Evolutionary conservation across 163 green algal species (phyloP), one percentile per base, ranked within the genome.

Genomic region (Coccomyxa subellipsoidea): DNA sequence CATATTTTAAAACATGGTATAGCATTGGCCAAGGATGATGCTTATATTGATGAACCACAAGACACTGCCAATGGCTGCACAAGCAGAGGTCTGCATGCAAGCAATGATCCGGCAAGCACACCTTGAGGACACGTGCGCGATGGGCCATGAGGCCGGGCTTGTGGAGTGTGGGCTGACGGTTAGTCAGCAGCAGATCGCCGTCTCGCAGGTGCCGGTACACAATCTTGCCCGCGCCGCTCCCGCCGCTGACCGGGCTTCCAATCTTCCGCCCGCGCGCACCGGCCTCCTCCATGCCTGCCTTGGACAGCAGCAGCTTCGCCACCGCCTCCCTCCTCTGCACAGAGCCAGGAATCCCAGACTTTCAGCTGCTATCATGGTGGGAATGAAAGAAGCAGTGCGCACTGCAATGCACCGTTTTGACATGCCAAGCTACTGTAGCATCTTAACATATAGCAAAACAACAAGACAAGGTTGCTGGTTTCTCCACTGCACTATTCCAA

Each of bases 61-160:
- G n/a, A n/a, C n/a, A n/a, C n/a, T n/a, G n/a, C n/a, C n/a, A n/a
- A n/a, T n/a, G n/a, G n/a, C n/a, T n/a, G n/a, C n/a, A n/a, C n/a
- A n/a, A n/a, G n/a, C n/a, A n/a, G n/a, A n/a, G n/a, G 7, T 31
- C 31, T 78, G 71, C 71, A 32, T 27, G 25, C 38, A n/a, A n/a
- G n/a, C n/a, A n/a, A n/a, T n/a, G n/a, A n/a, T n/a, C n/a, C n/a
- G n/a, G n/a, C n/a, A 25, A 75, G 18, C 37, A 75, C 38, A 85
- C 85, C 85, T 85, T 83, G 73, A 98, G 91, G 80, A 98, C 91
- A 37, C 93, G 84, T 0, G 92, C 94, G 37, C 89, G 81, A 91
- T 99, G 96, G 7, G 95, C 96, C 95, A 99, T 98, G 59, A 99
- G 92, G 7, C 94, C 93, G 2, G 96, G 96, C 82, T 98, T 98